phyloP scores from a whole-genome alignment of 2,329 filamentous ascomycete species.

The Stemphylium beticola region DNA sequence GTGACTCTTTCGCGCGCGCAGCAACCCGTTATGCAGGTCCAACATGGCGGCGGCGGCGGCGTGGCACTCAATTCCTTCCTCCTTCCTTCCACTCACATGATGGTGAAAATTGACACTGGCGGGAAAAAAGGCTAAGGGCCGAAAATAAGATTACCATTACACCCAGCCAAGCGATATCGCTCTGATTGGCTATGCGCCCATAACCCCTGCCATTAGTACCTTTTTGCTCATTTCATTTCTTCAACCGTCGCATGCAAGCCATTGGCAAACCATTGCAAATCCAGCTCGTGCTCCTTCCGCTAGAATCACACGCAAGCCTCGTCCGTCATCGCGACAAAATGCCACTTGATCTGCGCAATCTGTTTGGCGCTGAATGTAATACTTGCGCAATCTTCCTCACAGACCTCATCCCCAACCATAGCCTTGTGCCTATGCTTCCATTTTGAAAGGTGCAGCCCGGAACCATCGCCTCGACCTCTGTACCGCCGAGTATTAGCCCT shows the following conservation, averaged over 20 bases:
- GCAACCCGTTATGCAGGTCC: neutral
- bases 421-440: neutral
- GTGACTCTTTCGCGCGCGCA: constrained; percentile 1
- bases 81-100: neutral
- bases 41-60: neutral
- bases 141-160: constrained; percentile 33
- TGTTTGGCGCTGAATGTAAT: neutral
- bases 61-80: constrained; percentile 1
- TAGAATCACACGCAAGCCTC: constrained; percentile 6
- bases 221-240: constrained; percentile 19
- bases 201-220: constrained; percentile 16
- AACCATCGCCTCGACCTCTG: neutral
- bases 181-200: constrained; percentile 28
- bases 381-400: neutral
- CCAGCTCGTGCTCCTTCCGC: constrained; percentile 6
- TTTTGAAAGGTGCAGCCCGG: neutral
- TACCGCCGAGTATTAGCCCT: neutral
- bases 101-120: constrained; percentile 15
- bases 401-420: neutral
- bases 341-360: neutral
- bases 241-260: constrained; percentile 16
- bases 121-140: constrained; percentile 9
- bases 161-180: constrained; percentile 22
- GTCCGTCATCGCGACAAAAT: constrained; percentile 1
- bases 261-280: constrained; percentile 10